These are phyloP conservation scores for Leishmania arabica DNA, from an alignment of 208 protist species.

Conservation along the genomic window DNA sequence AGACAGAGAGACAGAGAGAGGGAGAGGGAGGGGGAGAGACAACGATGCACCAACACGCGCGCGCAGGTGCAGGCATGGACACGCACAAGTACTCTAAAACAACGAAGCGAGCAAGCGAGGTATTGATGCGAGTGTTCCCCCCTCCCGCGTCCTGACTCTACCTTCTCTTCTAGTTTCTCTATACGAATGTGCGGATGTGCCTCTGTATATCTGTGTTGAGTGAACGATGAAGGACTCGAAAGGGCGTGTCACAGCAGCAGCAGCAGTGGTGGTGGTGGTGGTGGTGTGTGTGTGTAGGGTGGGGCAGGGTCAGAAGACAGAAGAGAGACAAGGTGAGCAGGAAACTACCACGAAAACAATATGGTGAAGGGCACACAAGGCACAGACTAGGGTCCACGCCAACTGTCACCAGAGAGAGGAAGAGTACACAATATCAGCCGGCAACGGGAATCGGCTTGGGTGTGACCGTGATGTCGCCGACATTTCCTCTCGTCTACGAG, in stretches of 20 bases:
- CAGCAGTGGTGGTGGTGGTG: not conserved
- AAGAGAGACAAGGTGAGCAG: slow-evolving; percentile 10
- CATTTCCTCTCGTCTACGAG: too few species aligned
- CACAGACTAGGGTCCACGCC: not conserved
- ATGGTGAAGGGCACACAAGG: not conserved
- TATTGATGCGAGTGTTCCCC: not conserved
- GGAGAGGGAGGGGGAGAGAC: not conserved
- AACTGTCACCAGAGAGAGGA: too few species aligned
- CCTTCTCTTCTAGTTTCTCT: not conserved
- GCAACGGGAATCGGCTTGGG: not conserved
- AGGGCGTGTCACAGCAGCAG: not conserved
- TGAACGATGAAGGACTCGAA: not conserved
- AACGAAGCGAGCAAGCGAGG: not conserved
- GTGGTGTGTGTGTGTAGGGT: not conserved
- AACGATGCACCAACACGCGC: not conserved
- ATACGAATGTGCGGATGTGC: not conserved
- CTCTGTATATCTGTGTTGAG: not conserved
- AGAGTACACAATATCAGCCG: not conserved
- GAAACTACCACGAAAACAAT: not conserved
- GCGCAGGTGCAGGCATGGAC: not conserved
- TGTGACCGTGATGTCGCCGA: not conserved
- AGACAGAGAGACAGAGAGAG: not conserved
- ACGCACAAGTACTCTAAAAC: not conserved
- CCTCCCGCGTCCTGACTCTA: not conserved
- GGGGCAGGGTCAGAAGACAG: not conserved